phyloP scores from a whole-genome alignment of 495 filamentous ascomycete species.

The Penicillium turbatum region DNA sequence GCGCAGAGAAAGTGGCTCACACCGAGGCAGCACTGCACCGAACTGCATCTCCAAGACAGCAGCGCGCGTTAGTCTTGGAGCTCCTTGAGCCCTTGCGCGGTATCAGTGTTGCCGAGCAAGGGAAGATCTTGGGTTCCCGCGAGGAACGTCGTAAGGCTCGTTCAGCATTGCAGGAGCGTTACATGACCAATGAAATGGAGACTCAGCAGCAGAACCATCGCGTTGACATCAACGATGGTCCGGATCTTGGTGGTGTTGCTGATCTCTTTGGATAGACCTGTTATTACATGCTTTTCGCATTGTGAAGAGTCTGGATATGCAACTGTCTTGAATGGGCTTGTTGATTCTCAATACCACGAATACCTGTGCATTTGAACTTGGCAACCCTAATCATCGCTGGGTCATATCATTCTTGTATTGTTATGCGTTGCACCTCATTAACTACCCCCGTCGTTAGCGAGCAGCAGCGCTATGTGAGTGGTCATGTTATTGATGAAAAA shows the following conservation, averaged over 20 bases:
- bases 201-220: constrained; percentile 38
- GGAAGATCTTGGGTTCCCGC: constrained; percentile 60
- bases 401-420: background rate
- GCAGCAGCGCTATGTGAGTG: constrained; percentile 1
- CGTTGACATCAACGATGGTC: constrained; percentile 53
- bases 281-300: background rate
- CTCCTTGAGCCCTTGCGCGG: constrained; percentile 81
- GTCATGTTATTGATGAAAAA: constrained; percentile 2
- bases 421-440: constrained; percentile 11
- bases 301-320: background rate
- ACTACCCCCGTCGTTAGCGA: constrained; percentile 18
- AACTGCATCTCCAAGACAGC: constrained; percentile 66
- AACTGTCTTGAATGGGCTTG: background rate
- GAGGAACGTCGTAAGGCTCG: constrained; percentile 50
- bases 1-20: constrained; percentile 38
- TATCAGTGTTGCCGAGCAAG: constrained; percentile 87
- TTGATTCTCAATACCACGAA: background rate
- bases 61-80: constrained; percentile 80
- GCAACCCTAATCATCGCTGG: background rate
- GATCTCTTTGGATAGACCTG: constrained; percentile 58
- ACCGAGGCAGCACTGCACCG: constrained; percentile 51
- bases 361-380: background rate
- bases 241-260: constrained; percentile 60
- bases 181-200: constrained; percentile 50
- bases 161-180: constrained; percentile 52